Conservation (phyloP, 2,329 filamentous ascomycete species). For the Aureobasidium subglaciale region DNA sequence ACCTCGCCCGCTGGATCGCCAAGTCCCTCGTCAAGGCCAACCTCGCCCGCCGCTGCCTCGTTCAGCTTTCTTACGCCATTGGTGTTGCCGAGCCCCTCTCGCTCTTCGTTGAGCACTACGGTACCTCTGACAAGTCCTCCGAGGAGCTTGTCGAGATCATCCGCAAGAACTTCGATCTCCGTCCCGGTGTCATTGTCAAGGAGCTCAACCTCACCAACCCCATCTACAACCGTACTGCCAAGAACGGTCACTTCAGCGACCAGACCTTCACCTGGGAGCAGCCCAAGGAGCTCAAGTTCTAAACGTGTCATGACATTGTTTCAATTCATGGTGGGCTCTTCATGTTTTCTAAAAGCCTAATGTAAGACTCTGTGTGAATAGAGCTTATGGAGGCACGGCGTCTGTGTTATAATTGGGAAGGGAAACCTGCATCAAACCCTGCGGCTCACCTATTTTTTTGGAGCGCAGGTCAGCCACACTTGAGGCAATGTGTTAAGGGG, state of each 20-base stretch:
- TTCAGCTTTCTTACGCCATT: conserved; percentile 99
- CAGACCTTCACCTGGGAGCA: conserved; percentile 97
- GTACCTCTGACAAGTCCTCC: conserved; percentile 81
- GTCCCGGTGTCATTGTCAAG: conserved; percentile 96
- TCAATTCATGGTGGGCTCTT: conserved; percentile 1
- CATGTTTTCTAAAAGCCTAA: conserved; percentile 3
- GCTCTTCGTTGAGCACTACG: conserved; percentile 96
- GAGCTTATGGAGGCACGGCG: neutral
- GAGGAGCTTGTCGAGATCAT: conserved; percentile 95
- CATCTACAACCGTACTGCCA: conserved; percentile 96
- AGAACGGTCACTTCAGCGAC: conserved; percentile 99
- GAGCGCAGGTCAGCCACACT: conserved; percentile 15
- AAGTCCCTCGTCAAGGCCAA: conserved; percentile 90
- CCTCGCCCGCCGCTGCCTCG: conserved; percentile 84
- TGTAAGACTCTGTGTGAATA: conserved; percentile 3
- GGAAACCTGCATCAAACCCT: conserved; percentile 11
- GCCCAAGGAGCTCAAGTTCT: conserved; percentile 90
- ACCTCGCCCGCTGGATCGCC: conserved; percentile 96
- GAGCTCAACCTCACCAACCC: conserved; percentile 91
- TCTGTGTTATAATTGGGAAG: conserved; percentile 2
- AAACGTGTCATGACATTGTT: conserved; percentile 37
- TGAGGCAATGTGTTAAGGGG: conserved; percentile 18
- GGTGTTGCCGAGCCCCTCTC: conserved; percentile 97
- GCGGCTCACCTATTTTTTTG: conserved; percentile 1
- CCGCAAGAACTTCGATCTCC: conserved; percentile 91